Evolutionary conservation across 495 filamentous ascomycete genomes (phyloP).

Genomic region (Penicillium dipodomyicola): DNA sequence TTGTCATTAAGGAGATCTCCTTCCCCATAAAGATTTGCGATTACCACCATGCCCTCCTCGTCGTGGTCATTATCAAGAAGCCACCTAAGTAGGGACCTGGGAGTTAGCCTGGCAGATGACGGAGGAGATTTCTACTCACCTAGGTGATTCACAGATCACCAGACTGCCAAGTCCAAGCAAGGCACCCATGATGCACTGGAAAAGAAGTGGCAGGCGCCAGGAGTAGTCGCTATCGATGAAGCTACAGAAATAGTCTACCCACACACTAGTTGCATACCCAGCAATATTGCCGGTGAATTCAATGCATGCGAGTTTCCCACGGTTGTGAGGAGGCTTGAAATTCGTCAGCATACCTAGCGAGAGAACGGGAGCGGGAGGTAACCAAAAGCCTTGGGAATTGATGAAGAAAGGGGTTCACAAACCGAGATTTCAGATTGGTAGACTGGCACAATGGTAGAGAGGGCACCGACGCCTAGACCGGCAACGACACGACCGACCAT

Average conservation of each 20-base stretch:
- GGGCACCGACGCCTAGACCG: conserved; percentile 86
- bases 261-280: conserved; percentile 93
- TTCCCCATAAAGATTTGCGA: conserved; percentile 94
- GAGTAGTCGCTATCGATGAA: conserved; percentile 81
- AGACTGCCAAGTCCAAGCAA: conserved; percentile 81
- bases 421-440: conserved; percentile 92
- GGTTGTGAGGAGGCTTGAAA: conserved; percentile 78
- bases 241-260: conserved; percentile 97
- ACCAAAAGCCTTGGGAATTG: not conserved
- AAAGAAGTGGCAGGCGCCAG: conserved; percentile 86
- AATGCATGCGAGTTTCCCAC: conserved; percentile 93
- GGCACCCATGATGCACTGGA: conserved; percentile 92
- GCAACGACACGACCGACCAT: conserved; percentile 86
- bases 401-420: conserved; percentile 11
- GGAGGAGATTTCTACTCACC: conserved; percentile 50
- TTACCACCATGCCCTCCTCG: conserved; percentile 96
- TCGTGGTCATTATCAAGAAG: conserved; percentile 96
- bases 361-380: not conserved
- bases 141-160: conserved; percentile 92
- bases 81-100: conserved; percentile 60
- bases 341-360: conserved; percentile 13
- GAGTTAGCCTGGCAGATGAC: not conserved
- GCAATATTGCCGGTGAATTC: conserved; percentile 97
- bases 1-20: conserved; percentile 91
- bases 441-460: conserved; percentile 96